A percentile compares a stretch with the other conserved stretches of the same genome.
Conservation (phyloP, 179 eudicot species). For the Camellia oleifera region DNA sequence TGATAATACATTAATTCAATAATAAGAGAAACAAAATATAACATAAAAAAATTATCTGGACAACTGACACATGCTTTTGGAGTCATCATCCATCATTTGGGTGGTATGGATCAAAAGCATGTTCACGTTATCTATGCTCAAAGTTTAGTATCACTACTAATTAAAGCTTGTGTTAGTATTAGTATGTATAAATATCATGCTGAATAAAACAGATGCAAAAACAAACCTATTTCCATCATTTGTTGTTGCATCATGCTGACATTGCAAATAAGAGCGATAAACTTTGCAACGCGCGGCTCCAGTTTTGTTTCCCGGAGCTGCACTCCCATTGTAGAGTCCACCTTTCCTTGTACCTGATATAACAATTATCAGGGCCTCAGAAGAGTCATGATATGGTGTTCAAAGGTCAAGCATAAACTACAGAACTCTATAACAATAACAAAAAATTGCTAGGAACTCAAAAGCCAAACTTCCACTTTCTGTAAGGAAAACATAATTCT, state of each 20-base stretch:
- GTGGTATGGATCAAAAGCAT: not conserved
- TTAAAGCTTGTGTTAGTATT: not conserved
- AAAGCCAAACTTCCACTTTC: not conserved
- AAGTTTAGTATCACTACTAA: not conserved
- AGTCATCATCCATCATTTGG: not conserved
- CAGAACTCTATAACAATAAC: not conserved
- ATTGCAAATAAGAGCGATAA: constrained; percentile 91
- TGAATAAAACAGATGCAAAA: not conserved
- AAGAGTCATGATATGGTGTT: not conserved
- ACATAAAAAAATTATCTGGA: not conserved
- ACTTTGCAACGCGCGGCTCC: constrained; percentile 72
- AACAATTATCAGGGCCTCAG: constrained; percentile 11
- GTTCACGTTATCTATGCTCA: not conserved
- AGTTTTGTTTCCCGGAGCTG: constrained; percentile 75
- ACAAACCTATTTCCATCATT: constrained; percentile 95
- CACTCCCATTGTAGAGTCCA: constrained; percentile 26
- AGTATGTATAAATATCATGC: not conserved
- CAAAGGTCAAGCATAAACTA: not conserved
- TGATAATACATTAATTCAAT: not conserved
- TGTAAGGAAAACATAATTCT: not conserved
- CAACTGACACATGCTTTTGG: not conserved
- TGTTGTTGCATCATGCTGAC: constrained; percentile 97
- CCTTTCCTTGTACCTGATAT: constrained; percentile 51
- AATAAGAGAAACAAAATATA: not conserved
- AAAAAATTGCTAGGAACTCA: not conserved